Conservation (phyloP, 441 rosid genomes). For the Aleurites moluccanus region DNA sequence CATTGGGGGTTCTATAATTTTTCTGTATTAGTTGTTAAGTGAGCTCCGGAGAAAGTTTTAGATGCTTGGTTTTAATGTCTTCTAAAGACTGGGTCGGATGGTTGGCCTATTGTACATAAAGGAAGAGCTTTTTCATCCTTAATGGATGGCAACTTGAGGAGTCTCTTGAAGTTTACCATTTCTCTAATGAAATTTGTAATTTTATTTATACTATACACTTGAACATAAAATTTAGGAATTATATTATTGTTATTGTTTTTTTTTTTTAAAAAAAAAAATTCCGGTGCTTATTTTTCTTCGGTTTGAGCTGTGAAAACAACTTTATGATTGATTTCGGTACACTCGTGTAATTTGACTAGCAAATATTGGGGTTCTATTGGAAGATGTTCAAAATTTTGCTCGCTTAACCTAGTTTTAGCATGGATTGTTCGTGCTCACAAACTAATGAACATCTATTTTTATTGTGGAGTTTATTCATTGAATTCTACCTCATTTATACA, state of each 20-base stretch:
- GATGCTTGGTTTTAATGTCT: slow-evolving; percentile 15
- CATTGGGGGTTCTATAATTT: slow-evolving; percentile 29
- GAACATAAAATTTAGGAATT: slow-evolving; percentile 13
- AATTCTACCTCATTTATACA: too few species aligned
- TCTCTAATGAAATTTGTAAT: slow-evolving; percentile 33
- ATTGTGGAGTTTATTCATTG: too few species aligned
- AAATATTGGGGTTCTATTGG: not conserved
- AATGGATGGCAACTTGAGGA: slow-evolving; percentile 34
- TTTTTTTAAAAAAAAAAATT: too few species aligned
- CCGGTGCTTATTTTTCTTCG: not conserved
- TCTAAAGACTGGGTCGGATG: slow-evolving; percentile 29
- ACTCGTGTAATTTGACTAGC: not conserved
- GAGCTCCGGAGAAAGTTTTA: slow-evolving; percentile 33
- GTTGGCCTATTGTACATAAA: slow-evolving; percentile 73
- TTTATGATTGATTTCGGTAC: not conserved
- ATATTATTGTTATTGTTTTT: not conserved
- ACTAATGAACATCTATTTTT: not conserved
- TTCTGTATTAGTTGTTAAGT: slow-evolving; percentile 24
- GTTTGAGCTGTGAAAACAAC: not conserved
- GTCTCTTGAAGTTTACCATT: slow-evolving; percentile 29
- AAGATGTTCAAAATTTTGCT: not conserved
- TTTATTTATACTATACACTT: slow-evolving; percentile 14
- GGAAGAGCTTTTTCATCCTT: slow-evolving; percentile 37
- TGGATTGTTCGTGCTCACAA: too few species aligned
- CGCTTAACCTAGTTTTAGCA: not conserved